Percentiles rank a stretch among this genome's conserved stretches.
phyloP scores from a whole-genome alignment of 495 filamentous ascomycete species.

The Penicillium herquei region DNA sequence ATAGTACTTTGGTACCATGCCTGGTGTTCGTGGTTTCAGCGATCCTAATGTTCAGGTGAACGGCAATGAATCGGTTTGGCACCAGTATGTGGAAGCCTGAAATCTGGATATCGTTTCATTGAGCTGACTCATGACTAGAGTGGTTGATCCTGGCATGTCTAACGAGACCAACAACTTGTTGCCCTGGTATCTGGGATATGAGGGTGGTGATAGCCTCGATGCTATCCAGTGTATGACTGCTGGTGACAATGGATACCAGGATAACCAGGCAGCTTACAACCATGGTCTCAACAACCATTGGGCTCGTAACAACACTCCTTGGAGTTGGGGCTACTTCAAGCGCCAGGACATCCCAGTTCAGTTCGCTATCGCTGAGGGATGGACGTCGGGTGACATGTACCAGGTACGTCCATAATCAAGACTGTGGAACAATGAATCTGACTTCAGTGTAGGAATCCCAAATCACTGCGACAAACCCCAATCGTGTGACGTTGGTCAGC shows the following conservation, averaged over 20 bases:
- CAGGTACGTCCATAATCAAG: constrained; percentile 26
- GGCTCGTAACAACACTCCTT: constrained; percentile 53
- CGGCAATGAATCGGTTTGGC: constrained; percentile 42
- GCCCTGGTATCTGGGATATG: constrained; percentile 55
- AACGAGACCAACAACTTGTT: constrained; percentile 36
- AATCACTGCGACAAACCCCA: constrained; percentile 54
- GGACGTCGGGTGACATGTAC: constrained; percentile 57
- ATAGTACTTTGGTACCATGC: constrained; percentile 56
- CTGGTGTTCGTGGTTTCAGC: constrained; percentile 54
- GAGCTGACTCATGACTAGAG: constrained; percentile 3
- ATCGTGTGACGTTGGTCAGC: constrained; percentile 53
- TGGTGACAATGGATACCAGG: constrained; percentile 49
- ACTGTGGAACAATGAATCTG: neutral
- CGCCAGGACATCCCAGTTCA: constrained; percentile 52
- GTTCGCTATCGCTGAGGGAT: constrained; percentile 53
- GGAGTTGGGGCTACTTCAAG: constrained; percentile 52
- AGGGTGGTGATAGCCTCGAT: constrained; percentile 42
- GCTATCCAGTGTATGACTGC: constrained; percentile 57
- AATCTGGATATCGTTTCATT: neutral
- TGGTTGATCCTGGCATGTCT: constrained; percentile 22
- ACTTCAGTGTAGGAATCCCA: constrained; percentile 40
- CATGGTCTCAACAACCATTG: constrained; percentile 51
- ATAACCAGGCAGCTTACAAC: constrained; percentile 52
- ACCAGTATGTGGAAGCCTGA: constrained; percentile 38
- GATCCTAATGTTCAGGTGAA: constrained; percentile 59